Base-by-base conservation (phyloP, 305 asterid species). In the Striga hermonthica region DNA sequence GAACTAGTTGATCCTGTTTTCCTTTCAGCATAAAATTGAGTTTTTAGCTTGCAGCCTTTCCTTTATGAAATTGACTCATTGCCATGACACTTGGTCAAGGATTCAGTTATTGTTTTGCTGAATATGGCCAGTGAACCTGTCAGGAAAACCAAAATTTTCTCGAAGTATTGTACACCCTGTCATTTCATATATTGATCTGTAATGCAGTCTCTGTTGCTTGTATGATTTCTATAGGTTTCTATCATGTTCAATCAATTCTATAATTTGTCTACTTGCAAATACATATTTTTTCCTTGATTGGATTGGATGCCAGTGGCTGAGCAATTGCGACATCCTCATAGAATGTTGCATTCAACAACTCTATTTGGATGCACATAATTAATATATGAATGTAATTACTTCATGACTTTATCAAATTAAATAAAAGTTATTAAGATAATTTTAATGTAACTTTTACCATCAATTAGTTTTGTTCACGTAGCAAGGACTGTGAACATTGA, bases 241-340 rank as follows among this genome's bases (percentile, higher is more conserved):
- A 15, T 1, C 22, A 52, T 52, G 22, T 52, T 52, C 12, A 16
- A 52, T 52, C 57, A 15, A 52, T 9, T 52, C 8, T 16, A 52
- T 52, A 52, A 10, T 52, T 52, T 15, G 36, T 15, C 22, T 16
- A 16, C 11, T 22, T 52, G 13, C 14, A 45, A 52, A 5, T 48
- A 48, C 31, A 22, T 41, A 7, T 41, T 41, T 15, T 52, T 52
- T 22, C 31, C 31, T 22, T 52, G 7, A 52, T 16, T 52, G 57
- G 57, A 50, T 31, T 50, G 31, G 56, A 9, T 50, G 56, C 31
- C 56, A 13, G 56, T 50, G 56, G 57, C 22, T 52, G 57, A 52
- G 2, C 36, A 7, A 10, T 35, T 16, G 57, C 16, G 3, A 15
- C 36, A 52, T 52, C 36, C 57, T 52, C 35, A 11, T 52, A 15